Base-by-base conservation (phyloP, 352 stramenopile genomes). In the Pythium phragmiticola region DNA sequence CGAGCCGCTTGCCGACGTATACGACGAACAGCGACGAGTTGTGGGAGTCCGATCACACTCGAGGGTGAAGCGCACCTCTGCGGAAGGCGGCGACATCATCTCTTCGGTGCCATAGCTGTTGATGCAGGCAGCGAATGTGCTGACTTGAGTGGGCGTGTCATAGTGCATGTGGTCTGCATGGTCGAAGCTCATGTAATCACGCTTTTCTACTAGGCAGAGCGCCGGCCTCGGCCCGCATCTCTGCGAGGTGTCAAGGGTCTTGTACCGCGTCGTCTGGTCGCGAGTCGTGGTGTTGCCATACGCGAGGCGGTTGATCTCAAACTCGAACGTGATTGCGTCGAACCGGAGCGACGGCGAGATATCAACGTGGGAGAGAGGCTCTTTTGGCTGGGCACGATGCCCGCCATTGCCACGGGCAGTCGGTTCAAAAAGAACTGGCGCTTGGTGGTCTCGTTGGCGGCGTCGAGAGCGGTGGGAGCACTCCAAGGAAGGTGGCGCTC, bases 311-410 rank as follows among this genome's bases (percentile, higher is more conserved):
- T 50, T 16, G 6, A 60, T 37, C 5, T 60, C 53, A 23, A 50
- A 14, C 16, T 50, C 53, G 21, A 60, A 49, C 41, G 53, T 60
- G 53, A 60, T 50, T 6, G 37, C 36, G 28, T 60, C 53, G 21
- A 60, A 49, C 41, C 19, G 49, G 53, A 60, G 49, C 6, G 37
- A 21, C 6, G 49, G 37, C 17, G 53, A 37, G 23, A 60, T 30
- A 2, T 60, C 37, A 16, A 60, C 53, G 6, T 45, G 53, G 2
- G 21, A 21, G 21, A 21, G 21, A 30, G 26, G 26, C 4, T 30
- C 26, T 30, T 30, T 30, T 30, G 26, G 4, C 26, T 30, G 26
- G 26, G 26, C 26, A 30, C 26, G 26, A 30, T 30, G 26, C 26
- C 26, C 26, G 26, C 2, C 26, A 30, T 30, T 30, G 26, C 26